Percentiles rank a stretch among this genome's conserved stretches.
Evolutionary conservation across 2,329 filamentous ascomycete species (phyloP).

Genomic region (Ceratocystis harringtonii): DNA sequence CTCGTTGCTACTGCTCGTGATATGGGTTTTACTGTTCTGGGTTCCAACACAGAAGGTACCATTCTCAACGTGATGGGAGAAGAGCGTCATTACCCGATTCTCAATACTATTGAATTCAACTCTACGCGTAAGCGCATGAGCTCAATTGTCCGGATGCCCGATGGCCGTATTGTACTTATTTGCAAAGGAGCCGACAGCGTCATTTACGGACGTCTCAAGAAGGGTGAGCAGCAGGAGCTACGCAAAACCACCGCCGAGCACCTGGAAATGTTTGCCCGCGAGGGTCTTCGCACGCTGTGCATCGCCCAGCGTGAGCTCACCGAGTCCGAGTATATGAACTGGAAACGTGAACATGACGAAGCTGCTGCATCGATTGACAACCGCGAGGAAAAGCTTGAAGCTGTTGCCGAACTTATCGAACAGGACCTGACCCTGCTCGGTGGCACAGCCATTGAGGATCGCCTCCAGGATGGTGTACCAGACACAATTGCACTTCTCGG

Average conservation of each 20-base stretch:
- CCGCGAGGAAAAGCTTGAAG: constrained; percentile 85
- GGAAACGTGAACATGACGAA: constrained; percentile 75
- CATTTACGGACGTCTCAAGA: constrained; percentile 81
- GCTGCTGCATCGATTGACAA: constrained; percentile 72
- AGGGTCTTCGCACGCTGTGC: constrained; percentile 87
- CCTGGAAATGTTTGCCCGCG: constrained; percentile 89
- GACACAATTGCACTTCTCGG: constrained; percentile 87
- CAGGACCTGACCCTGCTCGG: constrained; percentile 76
- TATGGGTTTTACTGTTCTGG: constrained; percentile 85
- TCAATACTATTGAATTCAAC: constrained; percentile 96
- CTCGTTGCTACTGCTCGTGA: constrained; percentile 88
- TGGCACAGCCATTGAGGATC: constrained; percentile 93
- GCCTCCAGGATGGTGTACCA: constrained; percentile 89
- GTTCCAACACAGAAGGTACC: constrained; percentile 64
- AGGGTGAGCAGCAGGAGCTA: constrained; percentile 72
- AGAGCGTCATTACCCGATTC: constrained; percentile 68
- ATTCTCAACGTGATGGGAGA: constrained; percentile 75
- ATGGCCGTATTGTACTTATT: constrained; percentile 76
- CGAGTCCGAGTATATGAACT: constrained; percentile 69
- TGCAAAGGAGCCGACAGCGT: constrained; percentile 97
- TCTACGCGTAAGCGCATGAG: constrained; percentile 92
- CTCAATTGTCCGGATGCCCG: constrained; percentile 86
- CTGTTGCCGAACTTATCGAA: constrained; percentile 79
- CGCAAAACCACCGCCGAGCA: constrained; percentile 77
- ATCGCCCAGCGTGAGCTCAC: constrained; percentile 69